These are phyloP conservation scores for Nicotiana rustica DNA, from an alignment of 305 asterid genomes.

Conservation along the genomic window DNA sequence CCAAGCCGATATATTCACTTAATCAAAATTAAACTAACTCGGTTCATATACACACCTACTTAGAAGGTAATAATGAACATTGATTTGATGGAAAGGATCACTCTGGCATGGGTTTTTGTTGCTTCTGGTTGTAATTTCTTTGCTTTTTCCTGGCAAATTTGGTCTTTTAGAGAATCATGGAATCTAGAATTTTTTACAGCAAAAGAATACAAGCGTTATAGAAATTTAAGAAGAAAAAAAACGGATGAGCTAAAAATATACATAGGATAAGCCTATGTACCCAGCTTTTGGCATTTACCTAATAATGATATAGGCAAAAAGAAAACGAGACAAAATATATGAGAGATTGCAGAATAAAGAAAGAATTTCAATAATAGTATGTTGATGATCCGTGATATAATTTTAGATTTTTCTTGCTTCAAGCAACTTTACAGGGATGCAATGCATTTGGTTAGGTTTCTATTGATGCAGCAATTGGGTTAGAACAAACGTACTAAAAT, in stretches of 20 bases:
- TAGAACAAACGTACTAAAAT: background rate
- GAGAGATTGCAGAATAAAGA: constrained; percentile 20
- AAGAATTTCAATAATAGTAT: background rate
- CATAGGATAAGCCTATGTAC: constrained; percentile 2
- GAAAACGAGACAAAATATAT: constrained; percentile 35
- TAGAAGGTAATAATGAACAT: constrained; percentile 26
- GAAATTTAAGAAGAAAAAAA: background rate
- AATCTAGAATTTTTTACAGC: background rate
- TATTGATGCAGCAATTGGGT: background rate
- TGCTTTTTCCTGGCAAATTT: constrained; percentile 37
- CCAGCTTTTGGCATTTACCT: constrained; percentile 27
- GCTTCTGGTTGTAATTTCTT: constrained; percentile 38
- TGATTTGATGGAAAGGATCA: constrained; percentile 47
- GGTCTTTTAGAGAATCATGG: constrained; percentile 22
- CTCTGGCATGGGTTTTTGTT: constrained; percentile 30
- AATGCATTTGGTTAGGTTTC: background rate
- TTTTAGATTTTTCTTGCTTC: background rate
- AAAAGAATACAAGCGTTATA: background rate
- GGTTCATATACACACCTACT: too few relatives aligned
- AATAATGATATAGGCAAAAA: constrained; percentile 10
- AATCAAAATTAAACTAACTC: too few relatives aligned
- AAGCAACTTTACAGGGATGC: constrained; percentile 1
- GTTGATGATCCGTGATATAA: background rate
- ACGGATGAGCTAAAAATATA: background rate
- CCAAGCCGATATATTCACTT: too few relatives aligned